A percentile compares a stretch with the other conserved stretches of the same genome.
Conservation (phyloP, 2,329 filamentous ascomycete genomes). For the Ceratocystis smalleyi region DNA sequence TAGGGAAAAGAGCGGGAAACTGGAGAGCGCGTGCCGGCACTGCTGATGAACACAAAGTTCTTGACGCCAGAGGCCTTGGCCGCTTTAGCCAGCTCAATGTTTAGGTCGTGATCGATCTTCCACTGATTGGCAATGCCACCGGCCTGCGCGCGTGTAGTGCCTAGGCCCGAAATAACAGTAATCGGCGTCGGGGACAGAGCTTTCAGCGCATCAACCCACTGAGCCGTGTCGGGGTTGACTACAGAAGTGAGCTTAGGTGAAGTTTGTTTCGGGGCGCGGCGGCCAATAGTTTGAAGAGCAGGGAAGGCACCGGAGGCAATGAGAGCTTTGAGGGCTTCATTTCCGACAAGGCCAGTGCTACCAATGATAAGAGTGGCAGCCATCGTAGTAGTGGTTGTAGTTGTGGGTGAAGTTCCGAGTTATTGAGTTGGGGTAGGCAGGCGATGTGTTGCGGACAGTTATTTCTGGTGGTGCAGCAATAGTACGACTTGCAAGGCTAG, state of each 20-base stretch:
- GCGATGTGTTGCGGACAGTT: background rate
- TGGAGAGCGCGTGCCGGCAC: constrained; percentile 32
- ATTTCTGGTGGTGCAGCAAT: too few relatives aligned
- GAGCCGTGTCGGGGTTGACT: constrained; percentile 48
- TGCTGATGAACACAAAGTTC: constrained; percentile 64
- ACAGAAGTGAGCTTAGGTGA: constrained; percentile 47
- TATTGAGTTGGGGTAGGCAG: background rate
- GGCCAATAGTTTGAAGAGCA: constrained; percentile 48
- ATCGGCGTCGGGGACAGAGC: constrained; percentile 39
- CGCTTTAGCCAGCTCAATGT: constrained; percentile 59
- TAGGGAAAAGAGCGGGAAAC: constrained; percentile 31
- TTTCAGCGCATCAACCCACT: constrained; percentile 50
- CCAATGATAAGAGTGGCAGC: constrained; percentile 42
- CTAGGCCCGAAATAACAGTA: constrained; percentile 62
- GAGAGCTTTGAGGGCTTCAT: constrained; percentile 55
- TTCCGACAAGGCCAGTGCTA: constrained; percentile 54
- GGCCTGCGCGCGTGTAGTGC: constrained; percentile 60
- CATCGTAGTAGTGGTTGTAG: constrained; percentile 24
- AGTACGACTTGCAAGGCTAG: too few relatives aligned
- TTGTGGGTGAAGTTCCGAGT: background rate
- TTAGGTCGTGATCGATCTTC: constrained; percentile 77
- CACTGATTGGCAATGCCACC: constrained; percentile 67
- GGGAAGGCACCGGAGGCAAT: constrained; percentile 36
- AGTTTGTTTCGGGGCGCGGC: constrained; percentile 41
- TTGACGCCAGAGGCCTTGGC: constrained; percentile 57